Percentiles rank a stretch among this genome's conserved stretches.
Conservation (phyloP, 495 filamentous ascomycete species). For the Mytilinidion resinicola region DNA sequence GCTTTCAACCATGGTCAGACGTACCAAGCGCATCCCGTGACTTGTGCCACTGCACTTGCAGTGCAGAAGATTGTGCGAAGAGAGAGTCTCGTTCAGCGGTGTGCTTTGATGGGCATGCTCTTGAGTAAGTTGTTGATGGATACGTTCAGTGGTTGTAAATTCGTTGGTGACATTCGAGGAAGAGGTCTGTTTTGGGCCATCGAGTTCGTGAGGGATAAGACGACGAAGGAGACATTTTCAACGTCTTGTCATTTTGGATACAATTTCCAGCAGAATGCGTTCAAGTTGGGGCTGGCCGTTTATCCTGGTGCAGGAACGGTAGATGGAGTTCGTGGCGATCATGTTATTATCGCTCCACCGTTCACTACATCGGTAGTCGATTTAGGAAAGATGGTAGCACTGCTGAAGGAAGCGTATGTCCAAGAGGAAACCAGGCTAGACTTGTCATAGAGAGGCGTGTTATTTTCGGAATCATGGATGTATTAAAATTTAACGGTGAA, state of each 20-base stretch:
- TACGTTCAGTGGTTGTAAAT: slow-evolving; percentile 43
- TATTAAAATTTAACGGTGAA: too few relatives aligned
- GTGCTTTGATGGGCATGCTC: slow-evolving; percentile 41
- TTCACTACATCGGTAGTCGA: slow-evolving; percentile 47
- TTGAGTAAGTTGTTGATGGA: slow-evolving; percentile 41
- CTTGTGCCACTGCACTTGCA: slow-evolving; percentile 51
- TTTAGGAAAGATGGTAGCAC: not conserved
- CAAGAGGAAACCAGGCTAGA: too few relatives aligned
- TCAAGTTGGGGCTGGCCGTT: slow-evolving; percentile 26
- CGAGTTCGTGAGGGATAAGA: slow-evolving; percentile 51
- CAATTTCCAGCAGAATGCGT: slow-evolving; percentile 49
- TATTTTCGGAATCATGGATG: too few relatives aligned
- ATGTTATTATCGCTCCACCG: slow-evolving; percentile 66
- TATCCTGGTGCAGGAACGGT: slow-evolving; percentile 55
- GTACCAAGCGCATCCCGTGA: slow-evolving; percentile 53
- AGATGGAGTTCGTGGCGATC: slow-evolving; percentile 62
- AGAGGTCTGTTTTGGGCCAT: slow-evolving; percentile 61
- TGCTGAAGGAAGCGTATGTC: too few relatives aligned
- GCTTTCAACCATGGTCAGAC: slow-evolving; percentile 53
- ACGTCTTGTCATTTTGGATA: slow-evolving; percentile 29
- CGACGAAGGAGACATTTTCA: slow-evolving; percentile 46
- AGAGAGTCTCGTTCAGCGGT: slow-evolving; percentile 46
- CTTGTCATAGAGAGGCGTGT: too few relatives aligned
- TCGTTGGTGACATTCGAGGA: slow-evolving; percentile 62
- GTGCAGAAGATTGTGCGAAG: slow-evolving; percentile 48